phyloP scores from a whole-genome alignment of 2,329 filamentous ascomycete species.

The Metarhizium anisopliae region DNA sequence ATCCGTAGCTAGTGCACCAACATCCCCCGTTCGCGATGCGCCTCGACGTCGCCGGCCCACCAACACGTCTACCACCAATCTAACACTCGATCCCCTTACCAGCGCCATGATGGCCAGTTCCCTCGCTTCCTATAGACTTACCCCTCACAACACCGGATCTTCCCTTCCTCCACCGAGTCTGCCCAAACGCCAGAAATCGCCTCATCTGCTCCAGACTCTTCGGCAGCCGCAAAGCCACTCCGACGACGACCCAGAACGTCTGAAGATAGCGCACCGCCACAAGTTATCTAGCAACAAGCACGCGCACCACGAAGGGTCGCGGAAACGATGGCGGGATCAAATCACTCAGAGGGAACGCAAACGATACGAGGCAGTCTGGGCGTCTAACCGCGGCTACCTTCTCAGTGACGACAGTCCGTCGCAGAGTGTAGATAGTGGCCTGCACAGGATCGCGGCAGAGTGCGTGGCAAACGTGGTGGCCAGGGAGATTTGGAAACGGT shows the following conservation, averaged over 20 bases:
- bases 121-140: slow-evolving; percentile 54
- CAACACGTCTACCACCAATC: slow-evolving; percentile 24
- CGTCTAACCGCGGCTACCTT: slow-evolving; percentile 62
- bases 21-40: slow-evolving; percentile 25
- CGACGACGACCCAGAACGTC: slow-evolving; percentile 46
- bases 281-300: slow-evolving; percentile 52
- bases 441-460: slow-evolving; percentile 26
- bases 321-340: slow-evolving; percentile 68
- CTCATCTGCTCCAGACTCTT: slow-evolving; percentile 56
- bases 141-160: slow-evolving; percentile 29
- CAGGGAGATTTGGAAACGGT: slow-evolving; percentile 67
- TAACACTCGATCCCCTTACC: slow-evolving; percentile 57
- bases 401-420: slow-evolving; percentile 16
- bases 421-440: slow-evolving; percentile 9
- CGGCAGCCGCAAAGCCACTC: slow-evolving; percentile 43
- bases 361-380: slow-evolving; percentile 78
- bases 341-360: slow-evolving; percentile 66
- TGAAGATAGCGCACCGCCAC: slow-evolving; percentile 36
- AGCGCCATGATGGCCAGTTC: slow-evolving; percentile 69
- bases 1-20: slow-evolving; percentile 18
- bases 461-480: slow-evolving; percentile 60
- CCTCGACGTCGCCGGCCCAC: slow-evolving; percentile 16
- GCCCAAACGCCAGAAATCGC: slow-evolving; percentile 34
- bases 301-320: slow-evolving; percentile 66
- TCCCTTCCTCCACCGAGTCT: slow-evolving; percentile 25